Conservation (phyloP, 2,329 filamentous ascomycete species). For the Neocucurbitaria cava region DNA sequence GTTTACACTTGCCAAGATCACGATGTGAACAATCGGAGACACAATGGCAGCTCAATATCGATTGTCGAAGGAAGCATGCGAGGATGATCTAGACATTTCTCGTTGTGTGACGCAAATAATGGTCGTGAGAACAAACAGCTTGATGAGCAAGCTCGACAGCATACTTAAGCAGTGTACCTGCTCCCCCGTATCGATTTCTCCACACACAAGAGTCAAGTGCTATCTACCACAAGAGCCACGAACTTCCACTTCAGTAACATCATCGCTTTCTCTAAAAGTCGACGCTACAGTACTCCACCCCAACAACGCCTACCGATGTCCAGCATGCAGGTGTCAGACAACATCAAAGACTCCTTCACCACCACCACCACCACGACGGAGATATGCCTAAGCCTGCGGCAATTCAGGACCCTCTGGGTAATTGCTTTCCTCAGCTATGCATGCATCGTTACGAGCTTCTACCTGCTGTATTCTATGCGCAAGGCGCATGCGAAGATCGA, state of each 20-base stretch:
- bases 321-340: background rate
- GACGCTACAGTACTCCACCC: too few species aligned
- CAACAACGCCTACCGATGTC: too few species aligned
- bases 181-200: too few species aligned
- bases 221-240: too few species aligned
- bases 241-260: too few species aligned
- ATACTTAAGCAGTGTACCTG: background rate
- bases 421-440: background rate
- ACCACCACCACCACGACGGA: too few species aligned
- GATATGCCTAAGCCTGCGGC: background rate
- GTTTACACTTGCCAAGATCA: background rate
- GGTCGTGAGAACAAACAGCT: background rate
- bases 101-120: background rate
- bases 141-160: background rate
- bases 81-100: background rate
- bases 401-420: background rate
- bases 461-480: background rate
- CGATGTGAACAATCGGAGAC: background rate
- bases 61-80: background rate
- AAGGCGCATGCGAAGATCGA: background rate
- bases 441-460: background rate
- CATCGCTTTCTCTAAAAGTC: too few species aligned
- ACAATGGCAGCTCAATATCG: background rate
- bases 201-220: too few species aligned
- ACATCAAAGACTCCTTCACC: background rate